These are phyloP conservation scores for Talaromyces albobiverticillius DNA, from an alignment of 2,329 filamentous ascomycete genomes.

Conservation along the genomic window DNA sequence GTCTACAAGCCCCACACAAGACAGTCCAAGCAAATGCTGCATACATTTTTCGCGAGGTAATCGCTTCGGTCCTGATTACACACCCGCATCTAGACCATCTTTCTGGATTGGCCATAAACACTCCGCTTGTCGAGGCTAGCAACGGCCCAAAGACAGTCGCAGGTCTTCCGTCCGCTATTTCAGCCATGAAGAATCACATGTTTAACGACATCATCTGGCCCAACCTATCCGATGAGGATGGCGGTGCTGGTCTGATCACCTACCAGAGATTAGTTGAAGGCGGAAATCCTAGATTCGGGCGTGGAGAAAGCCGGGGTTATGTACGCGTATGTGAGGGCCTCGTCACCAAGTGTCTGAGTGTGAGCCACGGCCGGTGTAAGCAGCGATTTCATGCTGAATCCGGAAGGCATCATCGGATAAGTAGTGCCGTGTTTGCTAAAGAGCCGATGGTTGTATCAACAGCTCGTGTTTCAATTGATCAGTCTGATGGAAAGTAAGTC, in stretches of 20 bases:
- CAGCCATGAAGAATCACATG: conserved; percentile 87
- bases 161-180: conserved; percentile 82
- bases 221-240: conserved; percentile 93
- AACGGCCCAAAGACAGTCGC: conserved; percentile 79
- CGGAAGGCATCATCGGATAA: conserved; percentile 59
- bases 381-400: conserved; percentile 56
- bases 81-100: conserved; percentile 98
- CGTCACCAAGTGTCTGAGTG: conserved; percentile 79
- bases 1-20: conserved; percentile 66
- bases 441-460: conserved; percentile 49
- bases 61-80: conserved; percentile 88
- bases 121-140: conserved; percentile 75
- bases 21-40: conserved; percentile 74
- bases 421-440: conserved; percentile 40
- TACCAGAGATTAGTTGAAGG: conserved; percentile 87
- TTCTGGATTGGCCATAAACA: conserved; percentile 88
- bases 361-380: conserved; percentile 88
- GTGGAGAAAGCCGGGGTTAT: conserved; percentile 77
- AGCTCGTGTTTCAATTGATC: conserved; percentile 29
- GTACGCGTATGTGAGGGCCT: conserved; percentile 84
- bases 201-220: conserved; percentile 99
- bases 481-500: conserved; percentile 30
- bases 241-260: conserved; percentile 86
- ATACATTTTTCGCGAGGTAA: conserved; percentile 71
- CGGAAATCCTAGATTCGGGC: conserved; percentile 78